phyloP scores from a whole-genome alignment of 1,139 yeast genomes.

The Nakaseomyces kungkrabaensis region DNA sequence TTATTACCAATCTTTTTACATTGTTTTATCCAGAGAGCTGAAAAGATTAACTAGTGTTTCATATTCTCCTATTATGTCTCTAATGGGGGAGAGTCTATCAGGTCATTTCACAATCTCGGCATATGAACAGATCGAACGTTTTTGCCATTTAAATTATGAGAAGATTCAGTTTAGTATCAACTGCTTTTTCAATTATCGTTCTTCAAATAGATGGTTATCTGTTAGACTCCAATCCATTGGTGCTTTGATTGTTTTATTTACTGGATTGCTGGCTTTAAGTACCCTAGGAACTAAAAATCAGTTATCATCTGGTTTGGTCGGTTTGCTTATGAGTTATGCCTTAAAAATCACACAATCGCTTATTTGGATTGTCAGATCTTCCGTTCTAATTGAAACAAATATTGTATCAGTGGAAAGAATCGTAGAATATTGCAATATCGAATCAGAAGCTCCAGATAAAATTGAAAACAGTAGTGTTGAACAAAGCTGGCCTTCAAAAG shows the following conservation, averaged over 20 bases:
- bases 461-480: slow-evolving; percentile 32
- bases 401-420: slow-evolving; percentile 72
- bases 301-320: slow-evolving; percentile 59
- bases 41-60: slow-evolving; percentile 44
- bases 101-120: slow-evolving; percentile 57
- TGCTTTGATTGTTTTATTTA: slow-evolving; percentile 47
- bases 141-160: slow-evolving; percentile 43
- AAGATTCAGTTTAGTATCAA: slow-evolving; percentile 57
- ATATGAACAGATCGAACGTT: slow-evolving; percentile 42
- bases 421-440: slow-evolving; percentile 56
- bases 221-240: slow-evolving; percentile 64
- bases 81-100: slow-evolving; percentile 49
- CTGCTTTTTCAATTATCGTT: slow-evolving; percentile 45
- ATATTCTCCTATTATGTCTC: slow-evolving; percentile 54
- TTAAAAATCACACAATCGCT: slow-evolving; percentile 52
- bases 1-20: slow-evolving; percentile 45
- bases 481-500: slow-evolving; percentile 50
- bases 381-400: slow-evolving; percentile 67
- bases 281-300: slow-evolving; percentile 40
- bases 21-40: slow-evolving; percentile 46
- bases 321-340: slow-evolving; percentile 65
- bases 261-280: slow-evolving; percentile 49
- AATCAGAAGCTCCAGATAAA: slow-evolving; percentile 44
- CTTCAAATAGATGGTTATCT: slow-evolving; percentile 63
- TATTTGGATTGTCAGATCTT: slow-evolving; percentile 50